A percentile compares a stretch with the other conserved stretches of the same genome.
Conservation (phyloP, 495 filamentous ascomycete species). For the Penicillium simplicissimum region DNA sequence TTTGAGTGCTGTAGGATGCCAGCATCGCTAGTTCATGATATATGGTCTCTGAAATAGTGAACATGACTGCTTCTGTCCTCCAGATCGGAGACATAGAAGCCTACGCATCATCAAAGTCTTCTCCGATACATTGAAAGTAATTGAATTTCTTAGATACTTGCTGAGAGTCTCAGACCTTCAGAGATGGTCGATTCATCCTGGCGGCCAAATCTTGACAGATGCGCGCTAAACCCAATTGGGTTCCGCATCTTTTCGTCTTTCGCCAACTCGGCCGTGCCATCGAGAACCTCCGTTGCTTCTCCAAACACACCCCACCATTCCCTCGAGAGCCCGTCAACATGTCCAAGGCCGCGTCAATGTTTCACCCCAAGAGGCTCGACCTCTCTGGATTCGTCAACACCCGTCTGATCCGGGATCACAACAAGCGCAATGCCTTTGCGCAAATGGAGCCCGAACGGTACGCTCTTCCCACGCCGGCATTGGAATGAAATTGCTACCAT, state of each 20-base stretch:
- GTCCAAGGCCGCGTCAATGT: conserved; percentile 55
- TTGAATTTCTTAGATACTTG: background rate
- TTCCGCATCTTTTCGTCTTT: conserved; percentile 26
- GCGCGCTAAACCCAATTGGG: conserved; percentile 39
- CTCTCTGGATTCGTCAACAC: conserved; percentile 83
- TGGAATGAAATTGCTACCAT: background rate
- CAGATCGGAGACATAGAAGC: too few species aligned
- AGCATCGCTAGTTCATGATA: background rate
- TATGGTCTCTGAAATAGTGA: background rate
- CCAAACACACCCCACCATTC: conserved; percentile 6
- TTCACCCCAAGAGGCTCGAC: conserved; percentile 83
- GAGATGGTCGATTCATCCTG: background rate
- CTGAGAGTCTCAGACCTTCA: background rate
- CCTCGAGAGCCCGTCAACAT: conserved; percentile 19
- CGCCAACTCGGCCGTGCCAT: conserved; percentile 27
- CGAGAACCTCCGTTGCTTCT: conserved; percentile 13
- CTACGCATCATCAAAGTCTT: too few species aligned
- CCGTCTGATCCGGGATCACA: conserved; percentile 84
- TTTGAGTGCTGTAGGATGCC: background rate
- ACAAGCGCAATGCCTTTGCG: conserved; percentile 90
- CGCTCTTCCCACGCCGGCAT: background rate
- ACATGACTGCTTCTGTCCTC: too few species aligned
- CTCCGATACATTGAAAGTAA: background rate
- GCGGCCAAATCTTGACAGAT: conserved; percentile 17
- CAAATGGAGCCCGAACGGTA: conserved; percentile 84